Conservation (phyloP, 2,329 filamentous ascomycete genomes). For the Simplicillium sp. region DNA sequence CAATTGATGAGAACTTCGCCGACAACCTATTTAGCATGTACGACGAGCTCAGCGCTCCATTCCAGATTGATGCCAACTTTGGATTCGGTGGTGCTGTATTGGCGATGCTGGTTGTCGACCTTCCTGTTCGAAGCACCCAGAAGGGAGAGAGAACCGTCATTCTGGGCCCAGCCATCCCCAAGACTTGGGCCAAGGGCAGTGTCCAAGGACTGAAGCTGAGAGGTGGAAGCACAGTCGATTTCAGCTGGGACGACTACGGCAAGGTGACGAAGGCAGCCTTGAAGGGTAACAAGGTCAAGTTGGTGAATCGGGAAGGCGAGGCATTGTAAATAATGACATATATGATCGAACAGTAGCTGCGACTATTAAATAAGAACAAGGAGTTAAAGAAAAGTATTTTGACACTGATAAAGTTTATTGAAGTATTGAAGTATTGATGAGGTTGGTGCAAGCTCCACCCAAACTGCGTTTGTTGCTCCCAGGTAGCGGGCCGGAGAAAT, state of each 20-base stretch:
- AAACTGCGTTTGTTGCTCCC: neutral
- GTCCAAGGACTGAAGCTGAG: constrained; percentile 33
- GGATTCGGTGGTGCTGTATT: constrained; percentile 39
- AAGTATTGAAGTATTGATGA: too few relatives aligned
- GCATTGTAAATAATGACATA: constrained; percentile 1
- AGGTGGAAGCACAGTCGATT: constrained; percentile 32
- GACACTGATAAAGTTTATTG: too few relatives aligned
- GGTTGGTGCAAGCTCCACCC: neutral
- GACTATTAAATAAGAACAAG: too few relatives aligned
- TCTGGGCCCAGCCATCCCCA: constrained; percentile 37
- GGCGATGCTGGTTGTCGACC: constrained; percentile 41
- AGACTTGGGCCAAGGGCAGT: constrained; percentile 30
- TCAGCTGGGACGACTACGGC: constrained; percentile 30
- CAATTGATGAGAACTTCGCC: constrained; percentile 39
- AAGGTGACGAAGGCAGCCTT: constrained; percentile 16
- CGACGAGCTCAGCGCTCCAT: constrained; percentile 30
- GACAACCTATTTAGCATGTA: constrained; percentile 44
- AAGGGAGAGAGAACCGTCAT: constrained; percentile 24
- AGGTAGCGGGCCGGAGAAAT: constrained; percentile 7
- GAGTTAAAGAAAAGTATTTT: too few relatives aligned
- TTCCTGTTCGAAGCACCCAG: constrained; percentile 20
- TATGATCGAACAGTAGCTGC: too few relatives aligned
- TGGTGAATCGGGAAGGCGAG: constrained; percentile 10
- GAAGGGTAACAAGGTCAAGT: constrained; percentile 1
- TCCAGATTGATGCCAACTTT: constrained; percentile 53